Evolutionary conservation across 148 eudicot genomes (phyloP).

Genomic region (Diospyros lotus): DNA sequence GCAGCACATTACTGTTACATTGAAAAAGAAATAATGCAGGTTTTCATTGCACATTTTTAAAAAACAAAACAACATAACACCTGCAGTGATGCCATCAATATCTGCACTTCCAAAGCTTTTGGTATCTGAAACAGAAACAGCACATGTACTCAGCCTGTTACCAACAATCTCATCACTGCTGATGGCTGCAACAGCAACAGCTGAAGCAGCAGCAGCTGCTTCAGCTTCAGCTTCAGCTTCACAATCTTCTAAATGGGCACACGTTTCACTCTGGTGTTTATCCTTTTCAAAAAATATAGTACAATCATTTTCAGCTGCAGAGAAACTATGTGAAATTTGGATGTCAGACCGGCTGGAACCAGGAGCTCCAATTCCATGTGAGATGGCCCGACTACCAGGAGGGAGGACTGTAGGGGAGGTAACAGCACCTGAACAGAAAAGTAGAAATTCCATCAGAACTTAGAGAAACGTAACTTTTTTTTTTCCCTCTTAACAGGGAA

Average conservation of each 20-base stretch:
- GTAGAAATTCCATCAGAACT: slow-evolving; percentile 3
- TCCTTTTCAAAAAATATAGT: slow-evolving; percentile 54
- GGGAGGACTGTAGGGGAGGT: slow-evolving; percentile 78
- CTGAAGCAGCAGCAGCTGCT: slow-evolving; percentile 86
- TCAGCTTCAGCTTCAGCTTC: slow-evolving; percentile 85
- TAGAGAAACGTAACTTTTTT: not conserved
- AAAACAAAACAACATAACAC: slow-evolving; percentile 11
- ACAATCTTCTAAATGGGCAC: slow-evolving; percentile 50
- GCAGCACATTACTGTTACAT: not conserved
- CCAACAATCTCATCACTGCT: slow-evolving; percentile 65
- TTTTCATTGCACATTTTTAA: too few species aligned
- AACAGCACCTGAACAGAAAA: slow-evolving; percentile 67
- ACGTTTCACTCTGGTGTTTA: slow-evolving; percentile 42
- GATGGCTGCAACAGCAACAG: slow-evolving; percentile 87
- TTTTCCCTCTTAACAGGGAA: too few species aligned
- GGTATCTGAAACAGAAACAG: slow-evolving; percentile 35
- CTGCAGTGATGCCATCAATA: slow-evolving; percentile 35
- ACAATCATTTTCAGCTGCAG: slow-evolving; percentile 34
- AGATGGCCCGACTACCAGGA: slow-evolving; percentile 45
- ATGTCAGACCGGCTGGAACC: slow-evolving; percentile 55
- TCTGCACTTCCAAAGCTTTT: slow-evolving; percentile 40
- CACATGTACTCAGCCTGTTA: slow-evolving; percentile 31
- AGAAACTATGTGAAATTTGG: slow-evolving; percentile 37
- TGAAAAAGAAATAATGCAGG: not conserved
- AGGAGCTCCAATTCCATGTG: slow-evolving; percentile 55